phyloP scores from a whole-genome alignment of 1,139 yeast genomes.

The Blastobotrys indianensis region DNA sequence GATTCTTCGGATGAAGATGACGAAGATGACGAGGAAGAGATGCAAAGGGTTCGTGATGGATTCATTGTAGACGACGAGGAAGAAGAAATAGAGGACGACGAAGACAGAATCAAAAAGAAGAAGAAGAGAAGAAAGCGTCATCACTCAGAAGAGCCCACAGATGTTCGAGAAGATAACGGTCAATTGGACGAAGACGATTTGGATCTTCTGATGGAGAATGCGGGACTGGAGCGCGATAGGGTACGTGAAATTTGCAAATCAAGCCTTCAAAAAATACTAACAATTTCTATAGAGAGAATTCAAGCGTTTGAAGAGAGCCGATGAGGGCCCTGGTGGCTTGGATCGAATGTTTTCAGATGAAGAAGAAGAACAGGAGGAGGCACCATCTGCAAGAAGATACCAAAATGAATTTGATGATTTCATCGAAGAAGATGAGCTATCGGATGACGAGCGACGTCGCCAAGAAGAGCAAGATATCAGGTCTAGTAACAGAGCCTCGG shows the following conservation, averaged over 20 bases:
- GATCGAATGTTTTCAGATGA: constrained; percentile 85
- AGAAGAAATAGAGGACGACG: constrained; percentile 38
- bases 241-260: constrained; percentile 6
- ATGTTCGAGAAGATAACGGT: constrained; percentile 42
- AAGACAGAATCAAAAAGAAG: constrained; percentile 17
- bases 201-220: constrained; percentile 82
- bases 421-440: constrained; percentile 93
- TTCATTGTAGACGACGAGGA: constrained; percentile 90
- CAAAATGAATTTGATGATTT: constrained; percentile 92
- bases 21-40: constrained; percentile 41
- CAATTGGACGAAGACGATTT: constrained; percentile 92
- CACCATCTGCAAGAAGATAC: constrained; percentile 19
- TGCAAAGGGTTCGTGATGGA: constrained; percentile 68
- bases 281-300: constrained; percentile 39
- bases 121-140: constrained; percentile 23
- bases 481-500: constrained; percentile 20
- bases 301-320: constrained; percentile 71
- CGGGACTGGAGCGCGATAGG: constrained; percentile 50
- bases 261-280: constrained; percentile 5
- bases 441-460: constrained; percentile 75
- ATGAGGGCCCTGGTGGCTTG: constrained; percentile 42
- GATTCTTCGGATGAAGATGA: constrained; percentile 40
- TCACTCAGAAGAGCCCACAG: constrained; percentile 7
- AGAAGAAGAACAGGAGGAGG: constrained; percentile 48
- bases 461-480: constrained; percentile 27